phyloP scores from a whole-genome alignment of 1,139 yeast species.

The Oligophagozyma castellii region DNA sequence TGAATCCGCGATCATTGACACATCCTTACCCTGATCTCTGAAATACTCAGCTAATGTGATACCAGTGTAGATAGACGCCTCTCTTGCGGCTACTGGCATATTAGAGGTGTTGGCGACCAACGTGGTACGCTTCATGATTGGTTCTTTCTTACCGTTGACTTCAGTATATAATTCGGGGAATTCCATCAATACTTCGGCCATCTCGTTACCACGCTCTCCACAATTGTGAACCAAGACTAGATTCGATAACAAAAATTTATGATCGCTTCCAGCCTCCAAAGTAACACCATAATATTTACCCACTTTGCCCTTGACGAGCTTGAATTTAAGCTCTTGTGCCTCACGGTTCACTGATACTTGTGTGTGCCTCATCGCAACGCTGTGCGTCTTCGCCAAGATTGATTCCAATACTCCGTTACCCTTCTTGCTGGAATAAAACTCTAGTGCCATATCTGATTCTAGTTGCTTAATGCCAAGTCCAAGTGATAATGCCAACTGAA shows the following conservation, averaged over 20 bases:
- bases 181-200: conserved; percentile 99
- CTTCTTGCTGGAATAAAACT: background rate
- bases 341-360: conserved; percentile 15
- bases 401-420: background rate
- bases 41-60: conserved; percentile 96
- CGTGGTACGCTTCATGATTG: conserved; percentile 98
- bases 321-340: conserved; percentile 23
- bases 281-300: conserved; percentile 32
- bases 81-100: conserved; percentile 99
- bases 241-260: conserved; percentile 29
- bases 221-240: conserved; percentile 32
- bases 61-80: conserved; percentile 98
- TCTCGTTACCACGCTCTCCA: conserved; percentile 95
- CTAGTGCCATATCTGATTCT: background rate
- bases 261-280: conserved; percentile 28
- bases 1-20: conserved; percentile 98
- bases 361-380: conserved; percentile 16
- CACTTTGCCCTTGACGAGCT: conserved; percentile 16
- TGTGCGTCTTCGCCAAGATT: conserved; percentile 7
- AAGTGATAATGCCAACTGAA: background rate
- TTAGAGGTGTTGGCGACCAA: conserved; percentile 96
- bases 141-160: conserved; percentile 85
- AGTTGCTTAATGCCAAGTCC: background rate
- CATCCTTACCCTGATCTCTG: conserved; percentile 99
- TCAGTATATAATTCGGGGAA: conserved; percentile 95